Percentiles rank a stretch among this genome's conserved stretches.
phyloP scores from a whole-genome alignment of 2,329 filamentous ascomycete species.

The Trichoderma cornu-damae region DNA sequence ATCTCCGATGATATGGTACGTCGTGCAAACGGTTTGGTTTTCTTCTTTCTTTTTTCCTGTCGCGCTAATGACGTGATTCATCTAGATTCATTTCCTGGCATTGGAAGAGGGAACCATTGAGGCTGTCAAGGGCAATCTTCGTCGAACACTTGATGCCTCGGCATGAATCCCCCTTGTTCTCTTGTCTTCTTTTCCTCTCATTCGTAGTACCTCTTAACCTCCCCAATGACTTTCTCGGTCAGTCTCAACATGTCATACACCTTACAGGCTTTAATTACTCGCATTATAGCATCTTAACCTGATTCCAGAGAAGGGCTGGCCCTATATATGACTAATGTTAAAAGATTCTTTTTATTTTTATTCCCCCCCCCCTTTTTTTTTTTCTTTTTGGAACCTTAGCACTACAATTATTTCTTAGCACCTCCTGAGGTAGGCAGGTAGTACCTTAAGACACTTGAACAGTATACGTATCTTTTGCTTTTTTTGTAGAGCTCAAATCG shows the following conservation, averaged over 20 bases:
- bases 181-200: background rate
- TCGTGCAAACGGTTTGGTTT: slow-evolving; percentile 17
- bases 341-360: background rate
- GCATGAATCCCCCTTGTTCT: slow-evolving; percentile 12
- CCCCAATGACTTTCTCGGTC: background rate
- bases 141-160: slow-evolving; percentile 43
- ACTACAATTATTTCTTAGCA: too few relatives aligned
- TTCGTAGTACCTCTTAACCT: too few relatives aligned
- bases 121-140: slow-evolving; percentile 53
- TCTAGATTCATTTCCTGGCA: slow-evolving; percentile 60
- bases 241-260: background rate
- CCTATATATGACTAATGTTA: background rate
- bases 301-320: slow-evolving; percentile 3
- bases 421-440: too few relatives aligned
- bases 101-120: slow-evolving; percentile 57
- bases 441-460: background rate
- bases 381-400: too few relatives aligned
- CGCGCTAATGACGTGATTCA: slow-evolving; percentile 20
- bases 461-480: background rate
- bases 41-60: background rate
- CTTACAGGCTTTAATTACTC: slow-evolving; percentile 2
- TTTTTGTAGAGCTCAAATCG: background rate
- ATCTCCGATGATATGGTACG: slow-evolving; percentile 67
- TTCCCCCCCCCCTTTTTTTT: too few relatives aligned
- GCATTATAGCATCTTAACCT: background rate